Evolutionary conservation across 2,329 filamentous ascomycete genomes (phyloP).

Genomic region (Gnomoniopsis sp.): DNA sequence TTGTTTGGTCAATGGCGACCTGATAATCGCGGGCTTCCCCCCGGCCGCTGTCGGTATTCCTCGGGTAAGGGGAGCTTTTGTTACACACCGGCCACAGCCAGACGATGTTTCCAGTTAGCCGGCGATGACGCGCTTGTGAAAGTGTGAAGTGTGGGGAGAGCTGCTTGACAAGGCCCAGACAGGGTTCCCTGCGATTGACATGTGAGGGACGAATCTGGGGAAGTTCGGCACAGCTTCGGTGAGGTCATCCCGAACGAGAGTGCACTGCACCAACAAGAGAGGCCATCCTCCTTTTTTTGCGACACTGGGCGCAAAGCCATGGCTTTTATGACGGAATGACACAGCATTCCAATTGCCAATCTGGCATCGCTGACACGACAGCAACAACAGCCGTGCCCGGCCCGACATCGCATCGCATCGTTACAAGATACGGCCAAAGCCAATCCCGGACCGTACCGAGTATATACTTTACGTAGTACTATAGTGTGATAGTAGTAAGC

Average conservation of each 20-base stretch:
- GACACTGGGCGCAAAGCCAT: not conserved
- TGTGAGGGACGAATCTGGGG: conserved; percentile 5
- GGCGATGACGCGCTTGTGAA: conserved; percentile 25
- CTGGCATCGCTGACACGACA: not conserved
- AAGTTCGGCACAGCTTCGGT: not conserved
- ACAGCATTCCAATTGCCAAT: not conserved
- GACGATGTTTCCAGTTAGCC: not conserved
- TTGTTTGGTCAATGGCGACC: not conserved
- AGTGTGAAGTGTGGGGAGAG: conserved; percentile 29
- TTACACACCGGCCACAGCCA: conserved; percentile 5
- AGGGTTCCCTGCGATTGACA: conserved; percentile 10
- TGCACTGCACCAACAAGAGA: not conserved
- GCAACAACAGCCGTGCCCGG: not conserved
- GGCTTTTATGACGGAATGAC: not conserved
- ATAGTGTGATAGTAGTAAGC: too few species aligned
- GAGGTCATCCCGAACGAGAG: conserved; percentile 1
- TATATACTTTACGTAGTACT: too few species aligned
- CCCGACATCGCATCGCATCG: conserved; percentile 18
- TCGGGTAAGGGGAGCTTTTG: conserved; percentile 20
- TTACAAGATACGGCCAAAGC: not conserved
- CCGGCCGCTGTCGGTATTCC: conserved; percentile 10
- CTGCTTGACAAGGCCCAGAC: not conserved
- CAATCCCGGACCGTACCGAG: not conserved
- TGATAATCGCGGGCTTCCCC: not conserved
- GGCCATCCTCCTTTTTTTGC: not conserved